Conservation (phyloP, 139 green algal genomes). For the Chlorella sp. region DNA sequence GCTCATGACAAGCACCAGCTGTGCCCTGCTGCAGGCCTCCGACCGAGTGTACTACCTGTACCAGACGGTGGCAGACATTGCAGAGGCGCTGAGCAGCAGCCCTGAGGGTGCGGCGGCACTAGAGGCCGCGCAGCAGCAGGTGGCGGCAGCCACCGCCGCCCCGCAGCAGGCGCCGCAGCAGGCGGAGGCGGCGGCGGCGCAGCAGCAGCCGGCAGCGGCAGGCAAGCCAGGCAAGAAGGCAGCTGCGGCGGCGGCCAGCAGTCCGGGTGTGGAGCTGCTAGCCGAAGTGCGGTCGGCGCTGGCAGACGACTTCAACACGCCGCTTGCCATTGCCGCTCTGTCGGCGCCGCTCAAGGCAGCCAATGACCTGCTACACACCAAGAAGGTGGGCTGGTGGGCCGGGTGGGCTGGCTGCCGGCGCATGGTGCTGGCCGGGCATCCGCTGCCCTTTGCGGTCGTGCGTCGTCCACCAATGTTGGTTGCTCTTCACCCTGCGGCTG, state of each 20-base stretch:
- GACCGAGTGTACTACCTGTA: conserved; percentile 92
- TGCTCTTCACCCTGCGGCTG: no score
- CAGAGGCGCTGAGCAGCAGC: conserved; percentile 36
- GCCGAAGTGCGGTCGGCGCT: conserved; percentile 56
- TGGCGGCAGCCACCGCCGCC: not conserved
- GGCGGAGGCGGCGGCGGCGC: not conserved
- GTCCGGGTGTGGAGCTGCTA: conserved; percentile 4
- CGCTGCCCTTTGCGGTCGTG: no score
- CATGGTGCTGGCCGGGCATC: not conserved
- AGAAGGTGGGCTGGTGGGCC: conserved; percentile 42
- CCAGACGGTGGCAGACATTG: conserved; percentile 76
- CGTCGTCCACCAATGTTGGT: no score
- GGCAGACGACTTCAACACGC: conserved; percentile 93
- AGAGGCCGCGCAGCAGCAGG: conserved; percentile 27
- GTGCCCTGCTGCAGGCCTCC: conserved; percentile 60
- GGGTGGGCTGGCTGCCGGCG: not conserved
- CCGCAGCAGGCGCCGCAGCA: not conserved
- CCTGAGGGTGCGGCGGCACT: conserved; percentile 19
- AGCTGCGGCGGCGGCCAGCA: not conserved
- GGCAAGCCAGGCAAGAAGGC: not conserved
- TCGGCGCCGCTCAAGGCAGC: conserved; percentile 82
- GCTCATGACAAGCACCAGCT: not conserved
- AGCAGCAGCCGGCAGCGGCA: not conserved
- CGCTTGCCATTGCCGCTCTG: conserved; percentile 72
- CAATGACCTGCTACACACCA: conserved; percentile 83